phyloP scores from a whole-genome alignment of 148 eudicot species.

The Drosera capensis region DNA sequence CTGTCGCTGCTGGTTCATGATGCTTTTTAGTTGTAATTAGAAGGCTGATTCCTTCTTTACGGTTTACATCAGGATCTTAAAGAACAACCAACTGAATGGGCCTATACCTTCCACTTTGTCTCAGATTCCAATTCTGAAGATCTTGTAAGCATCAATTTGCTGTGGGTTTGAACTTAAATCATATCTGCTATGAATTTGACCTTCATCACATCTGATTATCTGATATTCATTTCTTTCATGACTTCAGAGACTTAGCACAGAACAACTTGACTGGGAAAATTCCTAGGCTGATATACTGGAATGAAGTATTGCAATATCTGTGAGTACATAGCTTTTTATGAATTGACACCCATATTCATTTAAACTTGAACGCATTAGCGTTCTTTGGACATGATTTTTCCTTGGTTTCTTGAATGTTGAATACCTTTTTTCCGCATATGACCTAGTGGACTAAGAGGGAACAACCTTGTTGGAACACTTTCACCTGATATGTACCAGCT shows the following conservation, averaged over 20 bases:
- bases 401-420: background rate
- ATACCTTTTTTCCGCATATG: conserved; percentile 4
- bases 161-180: background rate
- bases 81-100: conserved; percentile 79
- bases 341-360: too few relatives aligned
- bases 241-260: conserved; percentile 93
- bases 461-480: conserved; percentile 65
- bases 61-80: conserved; percentile 48
- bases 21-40: too few relatives aligned
- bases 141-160: conserved; percentile 48
- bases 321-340: too few relatives aligned
- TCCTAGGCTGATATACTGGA: conserved; percentile 95
- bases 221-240: conserved; percentile 1
- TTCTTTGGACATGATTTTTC: background rate
- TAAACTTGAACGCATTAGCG: too few relatives aligned
- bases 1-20: too few relatives aligned
- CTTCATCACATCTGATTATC: too few relatives aligned
- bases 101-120: conserved; percentile 95
- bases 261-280: conserved; percentile 88
- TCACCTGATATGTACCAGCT: conserved; percentile 94
- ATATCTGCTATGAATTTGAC: too few relatives aligned
- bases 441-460: conserved; percentile 76
- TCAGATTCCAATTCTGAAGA: conserved; percentile 82
- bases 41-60: background rate
- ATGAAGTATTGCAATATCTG: conserved; percentile 93